phyloP scores from a whole-genome alignment of 805 yeast genomes.

The Candida succiphila region DNA sequence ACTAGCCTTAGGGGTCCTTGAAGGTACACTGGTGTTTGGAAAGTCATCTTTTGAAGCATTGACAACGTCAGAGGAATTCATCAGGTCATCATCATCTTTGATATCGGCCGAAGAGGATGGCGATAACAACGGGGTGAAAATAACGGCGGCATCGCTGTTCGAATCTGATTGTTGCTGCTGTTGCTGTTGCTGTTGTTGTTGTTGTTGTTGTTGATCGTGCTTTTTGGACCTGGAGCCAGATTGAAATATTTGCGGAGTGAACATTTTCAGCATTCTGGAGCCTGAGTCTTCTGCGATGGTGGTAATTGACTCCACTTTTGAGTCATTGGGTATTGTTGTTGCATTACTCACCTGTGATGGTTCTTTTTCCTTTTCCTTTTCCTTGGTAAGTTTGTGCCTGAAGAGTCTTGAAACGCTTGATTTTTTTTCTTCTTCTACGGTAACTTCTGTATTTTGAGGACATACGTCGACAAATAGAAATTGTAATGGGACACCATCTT shows the following conservation, averaged over 20 bases:
- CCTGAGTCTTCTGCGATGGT: not conserved
- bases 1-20: too few species aligned
- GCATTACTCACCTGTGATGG: too few species aligned
- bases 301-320: not conserved
- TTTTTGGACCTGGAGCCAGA: not conserved
- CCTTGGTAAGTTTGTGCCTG: conserved; percentile 9
- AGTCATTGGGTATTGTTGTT: not conserved
- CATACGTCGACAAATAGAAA: conserved; percentile 21
- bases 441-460: not conserved
- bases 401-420: conserved; percentile 12
- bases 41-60: too few species aligned
- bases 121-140: too few species aligned
- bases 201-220: too few species aligned
- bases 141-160: too few species aligned
- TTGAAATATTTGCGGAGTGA: not conserved
- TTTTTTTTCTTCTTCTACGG: conserved; percentile 3
- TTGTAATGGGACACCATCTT: conserved; percentile 21
- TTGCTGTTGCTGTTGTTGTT: too few species aligned
- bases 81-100: too few species aligned
- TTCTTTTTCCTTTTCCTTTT: conserved; percentile 2
- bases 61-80: too few species aligned
- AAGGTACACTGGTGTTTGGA: too few species aligned
- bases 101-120: too few species aligned
- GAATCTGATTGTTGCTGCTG: too few species aligned
- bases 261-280: conserved; percentile 1